Percentiles rank a stretch among this genome's conserved stretches.
phyloP scores from a whole-genome alignment of 768 basidiomycete genomes.

The Boletus coccyginus region DNA sequence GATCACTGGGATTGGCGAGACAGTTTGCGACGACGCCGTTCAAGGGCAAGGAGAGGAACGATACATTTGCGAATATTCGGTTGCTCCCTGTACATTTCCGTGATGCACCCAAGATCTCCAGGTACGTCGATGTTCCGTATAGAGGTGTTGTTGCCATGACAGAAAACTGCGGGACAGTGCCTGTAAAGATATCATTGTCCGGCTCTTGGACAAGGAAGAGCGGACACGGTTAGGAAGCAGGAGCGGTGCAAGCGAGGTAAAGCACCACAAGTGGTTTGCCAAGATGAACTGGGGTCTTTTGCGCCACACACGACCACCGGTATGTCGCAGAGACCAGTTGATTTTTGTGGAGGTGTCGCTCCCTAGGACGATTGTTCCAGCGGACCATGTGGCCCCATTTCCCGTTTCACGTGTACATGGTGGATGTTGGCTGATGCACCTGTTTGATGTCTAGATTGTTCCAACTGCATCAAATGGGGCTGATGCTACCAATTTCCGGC shows the following conservation, averaged over 20 bases:
- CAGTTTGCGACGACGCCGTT: constrained; percentile 99
- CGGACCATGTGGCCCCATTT: constrained; percentile 12
- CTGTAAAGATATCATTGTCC: constrained; percentile 83
- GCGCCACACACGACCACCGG: constrained; percentile 90
- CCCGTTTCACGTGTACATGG: constrained; percentile 5
- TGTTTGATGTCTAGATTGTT: constrained; percentile 59
- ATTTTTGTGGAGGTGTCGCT: background rate
- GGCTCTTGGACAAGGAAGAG: constrained; percentile 92
- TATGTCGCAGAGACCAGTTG: constrained; percentile 38
- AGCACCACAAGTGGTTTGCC: constrained; percentile 97
- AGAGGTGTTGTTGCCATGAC: constrained; percentile 7
- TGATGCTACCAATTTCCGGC: constrained; percentile 88
- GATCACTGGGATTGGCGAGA: constrained; percentile 15
- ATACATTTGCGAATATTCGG: constrained; percentile 96
- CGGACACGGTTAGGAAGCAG: constrained; percentile 82
- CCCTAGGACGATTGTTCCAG: background rate
- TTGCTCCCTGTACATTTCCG: constrained; percentile 82
- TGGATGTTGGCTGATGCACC: constrained; percentile 27
- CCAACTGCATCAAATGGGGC: constrained; percentile 70
- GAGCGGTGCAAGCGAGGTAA: constrained; percentile 97
- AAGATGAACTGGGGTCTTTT: constrained; percentile 97
- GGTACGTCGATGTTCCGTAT: constrained; percentile 41
- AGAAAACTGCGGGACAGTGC: constrained; percentile 45
- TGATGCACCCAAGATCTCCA: constrained; percentile 76
- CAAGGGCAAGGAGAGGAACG: constrained; percentile 92